Conservation (phyloP, 306 rosid genomes). For the Carpinus fangiana region DNA sequence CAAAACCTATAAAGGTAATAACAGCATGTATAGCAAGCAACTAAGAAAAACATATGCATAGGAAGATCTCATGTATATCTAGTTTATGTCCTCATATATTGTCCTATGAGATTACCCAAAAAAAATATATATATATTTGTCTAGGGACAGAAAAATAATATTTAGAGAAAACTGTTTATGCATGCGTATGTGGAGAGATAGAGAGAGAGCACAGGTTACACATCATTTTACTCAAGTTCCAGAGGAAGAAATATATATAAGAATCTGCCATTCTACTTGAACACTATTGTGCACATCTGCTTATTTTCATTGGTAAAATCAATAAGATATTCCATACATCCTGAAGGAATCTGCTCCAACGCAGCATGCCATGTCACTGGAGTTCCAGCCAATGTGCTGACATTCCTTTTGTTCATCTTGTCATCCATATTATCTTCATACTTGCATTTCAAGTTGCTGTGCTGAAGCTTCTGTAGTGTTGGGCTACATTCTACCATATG, state of each 20-base stretch:
- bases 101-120: not conserved
- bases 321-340: slow-evolving; percentile 57
- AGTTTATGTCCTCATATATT: not conserved
- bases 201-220: not conserved
- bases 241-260: not conserved
- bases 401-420: slow-evolving; percentile 40
- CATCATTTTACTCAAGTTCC: not conserved
- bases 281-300: slow-evolving; percentile 5
- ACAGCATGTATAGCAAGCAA: not conserved
- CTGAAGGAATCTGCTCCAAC: slow-evolving; percentile 87
- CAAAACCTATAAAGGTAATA: not conserved
- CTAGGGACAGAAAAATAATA: not conserved
- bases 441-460: slow-evolving; percentile 65
- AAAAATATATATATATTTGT: not conserved
- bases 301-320: slow-evolving; percentile 1
- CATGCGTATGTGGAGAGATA: not conserved
- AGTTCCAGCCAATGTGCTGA: slow-evolving; percentile 64
- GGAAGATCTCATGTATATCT: not conserved
- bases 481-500: slow-evolving; percentile 97
- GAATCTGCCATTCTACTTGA: not conserved
- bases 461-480: slow-evolving; percentile 76
- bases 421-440: slow-evolving; percentile 49
- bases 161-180: not conserved
- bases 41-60: not conserved
- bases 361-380: slow-evolving; percentile 95